Evolutionary conservation across 2,329 filamentous ascomycete genomes (phyloP), one percentile per base, ranked within the genome.

Genomic region (Xylariaceae sp.): DNA sequence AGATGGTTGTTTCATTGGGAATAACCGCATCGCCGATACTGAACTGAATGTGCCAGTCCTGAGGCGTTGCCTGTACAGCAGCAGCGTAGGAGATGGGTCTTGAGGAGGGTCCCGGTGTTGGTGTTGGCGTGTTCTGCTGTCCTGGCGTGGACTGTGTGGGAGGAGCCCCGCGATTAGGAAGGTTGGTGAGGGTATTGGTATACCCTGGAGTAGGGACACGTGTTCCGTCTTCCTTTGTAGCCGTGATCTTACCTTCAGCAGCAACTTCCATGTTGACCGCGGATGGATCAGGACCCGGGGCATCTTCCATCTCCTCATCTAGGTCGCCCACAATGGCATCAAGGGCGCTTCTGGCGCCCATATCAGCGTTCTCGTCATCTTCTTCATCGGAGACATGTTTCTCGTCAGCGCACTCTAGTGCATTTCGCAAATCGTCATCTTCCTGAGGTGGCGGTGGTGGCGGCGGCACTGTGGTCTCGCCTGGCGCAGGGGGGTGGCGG

Each of bases 21-120:
- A 99, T 87, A 1, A 88, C 80, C 69, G 91, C 90, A 51, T 81
- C 87, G 60, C 95, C 87, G 48, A 97, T 81, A 62, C 84, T 91
- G 72, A 99, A 99, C 67, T 97, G 89, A 57, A 99, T 91, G 66
- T 99, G 92, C 94, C 94, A 99, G 67, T 97, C 91, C 67, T 95
- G 88, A 1, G 91, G 89, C 0, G 83, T 77, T 11, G 88, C 78
- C 63, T 91, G 88, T 50, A 95, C 81, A 3, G 90, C 90, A 50
- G 89, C 88, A 29, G 91, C 87, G 70, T 96, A 96, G 0, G 91
- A 90, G 71, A 89, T 83, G 2, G 86, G 80, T 7, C 86, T 80
- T 7, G 85, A 80, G 12, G 85, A 75, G 0, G 82, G 68, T 27
- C 52, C 59, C 11, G 79, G 73, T 1, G 76, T 76, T 4, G 79